Evolutionary conservation across 2,329 filamentous ascomycete genomes (phyloP), one percentile per base, ranked within the genome.

Genomic region (Sporothrix dimorphospora): DNA sequence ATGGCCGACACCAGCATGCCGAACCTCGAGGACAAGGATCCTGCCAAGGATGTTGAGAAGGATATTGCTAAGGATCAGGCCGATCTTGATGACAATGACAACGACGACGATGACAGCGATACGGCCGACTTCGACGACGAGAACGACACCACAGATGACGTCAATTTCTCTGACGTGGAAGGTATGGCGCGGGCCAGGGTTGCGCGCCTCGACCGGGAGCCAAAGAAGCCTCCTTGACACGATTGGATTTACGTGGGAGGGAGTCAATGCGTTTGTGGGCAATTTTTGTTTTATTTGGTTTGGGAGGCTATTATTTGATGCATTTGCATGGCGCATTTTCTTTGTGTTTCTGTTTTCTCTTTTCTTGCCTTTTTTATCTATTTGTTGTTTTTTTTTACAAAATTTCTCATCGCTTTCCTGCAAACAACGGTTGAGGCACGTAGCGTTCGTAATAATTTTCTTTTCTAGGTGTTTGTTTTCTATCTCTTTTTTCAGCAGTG

Each of bases 31-130:
- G 30, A 34, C 30, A 34, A 34, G 30, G 30, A 34, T 34, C 6
- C 30, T 34, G 30, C 30, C 30, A 34, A 34, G 30, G 53, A 49
- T 30, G 45, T 42, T 14, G n/a, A 21, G 6, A 42, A 5, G n/a
- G 67, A 61, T 3, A n/a, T 11, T 8, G 16, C 30, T 7, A 38
- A 59, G 21, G 47, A 67, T 21, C 16, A n/a, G 21, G 53, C 14
- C 47, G 21, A 40, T 14, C n/a, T 27, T 21, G 47, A 14, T 6
- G 1, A 45, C n/a, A 24, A 40, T 9, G 65, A 47, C 16, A 24
- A 49, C 27, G 45, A 27, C 14, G 69, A 71, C 34, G 69, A 71
- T 21, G 42, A 40, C n/a, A 42, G 40, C 45, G 27, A 30, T 53
- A 70, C 27, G 8, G 49, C 51, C 14, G 24, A 57, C 27, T 24